Evolutionary conservation across 208 protist genomes (phyloP), one percentile per base, ranked within the genome.

Genomic region (Trypanosoma congolense): DNA sequence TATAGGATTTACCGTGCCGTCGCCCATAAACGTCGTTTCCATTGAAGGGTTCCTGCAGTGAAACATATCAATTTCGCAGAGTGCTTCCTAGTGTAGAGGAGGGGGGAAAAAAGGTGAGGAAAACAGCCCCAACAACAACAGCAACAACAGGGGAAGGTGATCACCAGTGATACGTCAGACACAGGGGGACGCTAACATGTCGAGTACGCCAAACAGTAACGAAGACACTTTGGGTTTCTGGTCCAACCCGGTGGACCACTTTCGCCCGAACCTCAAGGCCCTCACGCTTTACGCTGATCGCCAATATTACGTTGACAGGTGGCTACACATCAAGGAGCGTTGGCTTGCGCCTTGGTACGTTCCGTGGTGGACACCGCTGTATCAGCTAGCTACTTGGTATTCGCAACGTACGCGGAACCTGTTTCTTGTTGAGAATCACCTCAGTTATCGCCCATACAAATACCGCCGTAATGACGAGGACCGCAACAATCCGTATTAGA

Each of bases 191-290:
- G n/a, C n/a, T n/a, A n/a, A n/a, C n/a, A n/a, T n/a, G n/a, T n/a
- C n/a, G n/a, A n/a, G n/a, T 2, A 8, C 3, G 22, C 18, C 25
- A 6, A 14, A 28, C 24, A 83, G 81, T 73, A 50, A 56, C 22
- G 69, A 66, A 19, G 33, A 49, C 14, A 44, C 14, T 18, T 54
- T 56, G 54, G 74, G 75, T 57, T 87, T 90, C 67, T 92, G 89
- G 85, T 81, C 82, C 30, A 92, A 93, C 68, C 84, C 86, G n/a
- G 81, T 87, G 1, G 89, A 93, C 55, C 89, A 95, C 75, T 95
- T 93, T 64, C 84, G 89, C 9, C 83, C 84, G 6, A 92, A 90
- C 66, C 70, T 91, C 38, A 92, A 92, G 76, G 77, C 77, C 19
- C 74, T 95, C 51, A 87, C 89, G 18, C 56, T 95, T n/a, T 92